Percentiles rank a stretch among this genome's conserved stretches.
These are phyloP conservation scores for Cryptococcus deneoformans DNA, from an alignment of 1,284 basidiomycete species.

Conservation along the genomic window DNA sequence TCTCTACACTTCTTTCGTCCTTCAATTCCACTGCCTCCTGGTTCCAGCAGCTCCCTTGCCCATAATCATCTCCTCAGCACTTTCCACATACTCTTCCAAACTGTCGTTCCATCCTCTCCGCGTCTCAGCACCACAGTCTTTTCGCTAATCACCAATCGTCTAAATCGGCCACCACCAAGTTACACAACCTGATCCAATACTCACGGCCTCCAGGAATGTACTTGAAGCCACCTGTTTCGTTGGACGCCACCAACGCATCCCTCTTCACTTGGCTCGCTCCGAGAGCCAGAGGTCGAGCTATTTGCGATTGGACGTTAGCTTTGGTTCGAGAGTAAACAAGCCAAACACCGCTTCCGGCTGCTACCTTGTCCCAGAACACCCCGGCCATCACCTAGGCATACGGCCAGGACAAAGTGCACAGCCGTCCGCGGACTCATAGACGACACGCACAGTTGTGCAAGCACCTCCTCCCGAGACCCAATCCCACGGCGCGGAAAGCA, in stretches of 20 bases:
- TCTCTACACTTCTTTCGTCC: neutral
- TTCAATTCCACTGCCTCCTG: neutral
- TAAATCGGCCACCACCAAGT: neutral
- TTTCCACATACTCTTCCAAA: too few species aligned
- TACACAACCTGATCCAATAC: conserved; percentile 14
- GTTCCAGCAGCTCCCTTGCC: neutral
- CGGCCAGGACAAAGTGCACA: neutral
- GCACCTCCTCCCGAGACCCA: conserved; percentile 34
- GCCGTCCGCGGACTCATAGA: too few species aligned
- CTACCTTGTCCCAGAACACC: neutral
- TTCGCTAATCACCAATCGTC: neutral
- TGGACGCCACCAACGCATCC: conserved; percentile 34
- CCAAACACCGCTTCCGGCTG: neutral
- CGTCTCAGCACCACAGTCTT: too few species aligned
- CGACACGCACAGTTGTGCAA: conserved; percentile 39
- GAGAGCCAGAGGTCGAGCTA: conserved; percentile 37
- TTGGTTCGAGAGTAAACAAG: neutral
- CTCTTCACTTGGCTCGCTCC: conserved; percentile 20
- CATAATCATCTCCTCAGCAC: neutral
- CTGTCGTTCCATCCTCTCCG: too few species aligned
- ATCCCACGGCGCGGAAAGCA: conserved; percentile 22
- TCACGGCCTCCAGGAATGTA: conserved; percentile 51
- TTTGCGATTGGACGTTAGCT: conserved; percentile 3
- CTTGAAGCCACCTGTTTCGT: conserved; percentile 50
- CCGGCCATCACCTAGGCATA: neutral